These are phyloP conservation scores for Suillus decipiens DNA, from an alignment of 768 basidiomycete species.

Conservation along the genomic window DNA sequence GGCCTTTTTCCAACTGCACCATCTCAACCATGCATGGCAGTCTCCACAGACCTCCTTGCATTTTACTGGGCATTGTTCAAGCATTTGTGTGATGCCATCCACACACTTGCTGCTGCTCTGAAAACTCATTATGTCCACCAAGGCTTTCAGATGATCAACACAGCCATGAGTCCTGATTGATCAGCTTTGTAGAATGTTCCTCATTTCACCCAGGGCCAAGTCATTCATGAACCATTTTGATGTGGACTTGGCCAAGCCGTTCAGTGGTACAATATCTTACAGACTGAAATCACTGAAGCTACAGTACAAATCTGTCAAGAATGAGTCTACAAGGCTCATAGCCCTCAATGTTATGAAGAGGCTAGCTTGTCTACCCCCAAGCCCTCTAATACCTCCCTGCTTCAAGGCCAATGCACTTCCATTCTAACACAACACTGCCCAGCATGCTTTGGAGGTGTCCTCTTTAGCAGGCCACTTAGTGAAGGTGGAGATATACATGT, in stretches of 20 bases:
- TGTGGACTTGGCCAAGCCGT: conserved; percentile 25
- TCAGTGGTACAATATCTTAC: conserved; percentile 32
- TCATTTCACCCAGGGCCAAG: conserved; percentile 23
- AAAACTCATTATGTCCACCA: conserved; percentile 4
- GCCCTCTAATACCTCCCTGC: no score
- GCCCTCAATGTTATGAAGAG: no score
- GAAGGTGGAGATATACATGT: no score
- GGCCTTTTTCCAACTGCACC: conserved; percentile 38
- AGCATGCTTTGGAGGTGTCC: no score
- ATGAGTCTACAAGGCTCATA: no score
- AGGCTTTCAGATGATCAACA: conserved; percentile 16
- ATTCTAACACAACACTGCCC: no score
- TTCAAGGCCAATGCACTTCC: no score
- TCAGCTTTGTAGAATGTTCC: conserved; percentile 17
- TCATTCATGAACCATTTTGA: conserved; percentile 33
- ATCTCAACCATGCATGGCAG: conserved; percentile 17
- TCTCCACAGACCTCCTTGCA: conserved; percentile 29
- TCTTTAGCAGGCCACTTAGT: no score
- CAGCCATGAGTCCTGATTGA: conserved; percentile 12
- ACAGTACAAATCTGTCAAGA: no score
- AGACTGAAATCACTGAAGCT: no score
- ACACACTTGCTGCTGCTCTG: conserved; percentile 9
- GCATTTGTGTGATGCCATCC: conserved; percentile 32
- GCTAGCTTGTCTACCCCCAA: no score
- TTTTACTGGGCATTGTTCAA: conserved; percentile 39